Conservation (phyloP, 331 rosid species). For the Acacia pycnantha region DNA sequence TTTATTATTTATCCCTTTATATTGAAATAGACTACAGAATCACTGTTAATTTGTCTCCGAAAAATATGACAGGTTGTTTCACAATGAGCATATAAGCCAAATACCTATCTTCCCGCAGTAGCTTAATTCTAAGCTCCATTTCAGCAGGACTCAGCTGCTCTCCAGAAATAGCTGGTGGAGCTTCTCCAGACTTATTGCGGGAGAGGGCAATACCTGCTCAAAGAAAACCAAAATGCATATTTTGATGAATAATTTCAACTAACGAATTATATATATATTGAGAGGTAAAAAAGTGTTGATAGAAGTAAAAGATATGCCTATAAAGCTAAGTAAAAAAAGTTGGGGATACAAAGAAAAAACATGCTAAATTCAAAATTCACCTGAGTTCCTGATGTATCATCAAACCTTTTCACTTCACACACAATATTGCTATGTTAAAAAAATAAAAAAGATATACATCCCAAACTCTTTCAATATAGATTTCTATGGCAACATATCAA, state of each 20-base stretch:
- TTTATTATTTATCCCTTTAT: neutral
- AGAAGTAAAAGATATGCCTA: neutral
- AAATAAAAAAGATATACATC: neutral
- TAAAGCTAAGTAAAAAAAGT: neutral
- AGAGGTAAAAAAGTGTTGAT: constrained; percentile 9
- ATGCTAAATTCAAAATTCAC: neutral
- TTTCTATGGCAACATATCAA: neutral
- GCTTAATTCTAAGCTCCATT: constrained; percentile 77
- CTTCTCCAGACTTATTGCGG: constrained; percentile 37
- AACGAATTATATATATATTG: neutral
- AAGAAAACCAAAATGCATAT: constrained; percentile 33
- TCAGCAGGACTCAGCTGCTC: constrained; percentile 79
- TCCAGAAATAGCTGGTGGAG: constrained; percentile 49
- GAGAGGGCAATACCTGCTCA: constrained; percentile 62
- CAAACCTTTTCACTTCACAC: neutral
- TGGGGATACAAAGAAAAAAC: constrained; percentile 1
- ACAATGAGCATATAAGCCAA: constrained; percentile 11
- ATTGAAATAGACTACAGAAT: neutral
- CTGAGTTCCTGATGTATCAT: constrained; percentile 2
- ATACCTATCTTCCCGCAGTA: constrained; percentile 85
- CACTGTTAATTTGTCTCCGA: constrained; percentile 3
- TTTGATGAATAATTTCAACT: neutral
- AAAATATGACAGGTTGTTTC: neutral
- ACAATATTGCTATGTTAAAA: neutral
- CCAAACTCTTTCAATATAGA: constrained; percentile 8